Evolutionary conservation across 345 rosid species (phyloP).

Genomic region (Eucalyptus melliodora): DNA sequence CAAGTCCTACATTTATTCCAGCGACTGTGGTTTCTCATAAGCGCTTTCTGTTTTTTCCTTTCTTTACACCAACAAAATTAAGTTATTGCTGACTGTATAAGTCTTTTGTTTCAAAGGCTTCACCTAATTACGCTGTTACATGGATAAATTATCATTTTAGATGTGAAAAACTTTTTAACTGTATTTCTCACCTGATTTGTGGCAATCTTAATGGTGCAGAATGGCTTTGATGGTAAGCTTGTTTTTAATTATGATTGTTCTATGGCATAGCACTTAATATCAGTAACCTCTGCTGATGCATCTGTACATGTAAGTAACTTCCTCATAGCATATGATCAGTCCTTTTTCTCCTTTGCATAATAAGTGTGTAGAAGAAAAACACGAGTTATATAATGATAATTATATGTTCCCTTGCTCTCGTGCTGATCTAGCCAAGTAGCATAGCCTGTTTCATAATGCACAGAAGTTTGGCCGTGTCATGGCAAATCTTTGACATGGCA

Average conservation of each 20-base stretch:
- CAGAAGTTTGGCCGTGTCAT: neutral
- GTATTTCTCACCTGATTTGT: neutral
- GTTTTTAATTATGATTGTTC: conserved; percentile 80
- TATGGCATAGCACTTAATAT: conserved; percentile 71
- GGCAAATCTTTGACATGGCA: neutral
- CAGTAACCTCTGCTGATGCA: neutral
- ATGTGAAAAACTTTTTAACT: neutral
- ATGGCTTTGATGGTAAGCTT: conserved; percentile 79
- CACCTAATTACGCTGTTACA: neutral
- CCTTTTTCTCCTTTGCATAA: neutral
- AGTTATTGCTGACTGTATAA: neutral
- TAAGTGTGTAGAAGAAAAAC: neutral
- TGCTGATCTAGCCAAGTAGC: neutral
- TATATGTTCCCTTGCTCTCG: neutral
- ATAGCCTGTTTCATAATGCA: neutral
- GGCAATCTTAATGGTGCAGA: conserved; percentile 21
- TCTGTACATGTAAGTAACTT: neutral
- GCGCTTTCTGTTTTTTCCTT: neutral
- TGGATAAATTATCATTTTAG: neutral
- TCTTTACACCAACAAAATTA: neutral
- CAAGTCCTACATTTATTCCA: neutral
- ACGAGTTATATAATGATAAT: neutral
- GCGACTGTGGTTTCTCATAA: neutral
- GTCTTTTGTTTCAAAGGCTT: neutral
- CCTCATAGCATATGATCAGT: neutral